phyloP scores from a whole-genome alignment of 2,329 filamentous ascomycete species.

The Fusarium piperis region DNA sequence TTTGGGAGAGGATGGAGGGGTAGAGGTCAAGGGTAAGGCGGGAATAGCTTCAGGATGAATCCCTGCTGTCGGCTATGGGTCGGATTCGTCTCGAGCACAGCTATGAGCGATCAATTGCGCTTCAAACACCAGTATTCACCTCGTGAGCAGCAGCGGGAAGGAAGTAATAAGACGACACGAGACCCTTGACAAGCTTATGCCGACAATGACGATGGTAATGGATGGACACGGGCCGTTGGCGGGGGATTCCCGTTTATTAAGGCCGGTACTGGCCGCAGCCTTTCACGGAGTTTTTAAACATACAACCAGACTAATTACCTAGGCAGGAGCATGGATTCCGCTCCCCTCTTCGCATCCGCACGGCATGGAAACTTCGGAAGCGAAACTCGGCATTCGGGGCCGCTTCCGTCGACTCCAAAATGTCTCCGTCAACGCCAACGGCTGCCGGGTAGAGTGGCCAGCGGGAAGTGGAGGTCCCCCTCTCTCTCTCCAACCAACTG shows the following conservation, averaged over 20 bases:
- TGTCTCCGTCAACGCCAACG: conserved; percentile 8
- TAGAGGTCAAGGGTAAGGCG: not conserved
- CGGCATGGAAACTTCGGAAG: conserved; percentile 30
- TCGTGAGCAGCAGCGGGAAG: not conserved
- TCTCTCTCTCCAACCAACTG: not conserved
- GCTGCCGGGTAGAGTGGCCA: conserved; percentile 17
- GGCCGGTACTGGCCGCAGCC: conserved; percentile 32
- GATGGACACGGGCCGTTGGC: conserved; percentile 31
- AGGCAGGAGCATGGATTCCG: not conserved
- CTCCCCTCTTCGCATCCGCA: conserved; percentile 14
- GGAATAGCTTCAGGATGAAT: conserved; percentile 19
- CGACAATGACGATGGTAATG: conserved; percentile 21
- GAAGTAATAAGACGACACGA: not conserved
- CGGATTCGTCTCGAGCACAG: conserved; percentile 11
- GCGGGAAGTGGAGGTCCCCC: conserved; percentile 12
- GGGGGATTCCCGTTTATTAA: conserved; percentile 38
- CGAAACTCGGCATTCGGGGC: conserved; percentile 39
- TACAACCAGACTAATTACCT: not conserved
- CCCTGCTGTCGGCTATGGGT: conserved; percentile 7
- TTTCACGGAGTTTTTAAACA: not conserved
- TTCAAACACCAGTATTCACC: conserved; percentile 5
- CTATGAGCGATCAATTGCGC: conserved; percentile 15
- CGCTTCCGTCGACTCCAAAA: conserved; percentile 1
- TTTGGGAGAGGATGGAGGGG: not conserved
- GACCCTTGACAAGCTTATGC: conserved; percentile 13